These are phyloP conservation scores for Gossypium anomalum DNA, from an alignment of 345 rosid genomes.

Conservation along the genomic window DNA sequence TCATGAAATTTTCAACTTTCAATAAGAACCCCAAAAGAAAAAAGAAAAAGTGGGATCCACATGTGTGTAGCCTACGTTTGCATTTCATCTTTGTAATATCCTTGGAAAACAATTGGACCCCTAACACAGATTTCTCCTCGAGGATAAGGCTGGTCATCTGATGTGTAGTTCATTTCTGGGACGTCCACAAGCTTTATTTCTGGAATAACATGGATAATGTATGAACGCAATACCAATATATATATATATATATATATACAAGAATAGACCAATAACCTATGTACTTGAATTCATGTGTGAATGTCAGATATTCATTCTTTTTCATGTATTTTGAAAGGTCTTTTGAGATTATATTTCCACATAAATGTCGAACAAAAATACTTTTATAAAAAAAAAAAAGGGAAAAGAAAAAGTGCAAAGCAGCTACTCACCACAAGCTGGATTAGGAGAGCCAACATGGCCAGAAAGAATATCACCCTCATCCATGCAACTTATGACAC, in stretches of 20 bases:
- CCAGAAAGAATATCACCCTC: conserved; percentile 65
- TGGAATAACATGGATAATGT: conserved; percentile 26
- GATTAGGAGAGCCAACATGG: conserved; percentile 94
- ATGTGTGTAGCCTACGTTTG: conserved; percentile 57
- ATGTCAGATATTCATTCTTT: no score
- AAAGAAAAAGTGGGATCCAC: background rate
- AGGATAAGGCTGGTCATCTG: conserved; percentile 79
- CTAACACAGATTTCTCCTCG: conserved; percentile 98
- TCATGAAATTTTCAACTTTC: conserved; percentile 5
- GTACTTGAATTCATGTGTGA: no score
- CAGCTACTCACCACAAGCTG: conserved; percentile 74
- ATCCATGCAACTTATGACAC: conserved; percentile 47
- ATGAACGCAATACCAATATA: background rate
- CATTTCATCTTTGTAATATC: conserved; percentile 88
- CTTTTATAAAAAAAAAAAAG: no score
- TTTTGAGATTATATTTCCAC: no score
- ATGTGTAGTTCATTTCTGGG: conserved; percentile 91
- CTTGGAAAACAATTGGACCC: conserved; percentile 79
- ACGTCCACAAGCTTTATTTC: conserved; percentile 97
- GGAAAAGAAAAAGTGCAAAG: no score
- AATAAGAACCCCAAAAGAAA: background rate
- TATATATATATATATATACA: no score
- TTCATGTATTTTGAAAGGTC: no score
- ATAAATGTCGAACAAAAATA: no score
- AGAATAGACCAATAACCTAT: no score